These are phyloP conservation scores for Prunus padus DNA, from an alignment of 306 rosid species.

Conservation along the genomic window DNA sequence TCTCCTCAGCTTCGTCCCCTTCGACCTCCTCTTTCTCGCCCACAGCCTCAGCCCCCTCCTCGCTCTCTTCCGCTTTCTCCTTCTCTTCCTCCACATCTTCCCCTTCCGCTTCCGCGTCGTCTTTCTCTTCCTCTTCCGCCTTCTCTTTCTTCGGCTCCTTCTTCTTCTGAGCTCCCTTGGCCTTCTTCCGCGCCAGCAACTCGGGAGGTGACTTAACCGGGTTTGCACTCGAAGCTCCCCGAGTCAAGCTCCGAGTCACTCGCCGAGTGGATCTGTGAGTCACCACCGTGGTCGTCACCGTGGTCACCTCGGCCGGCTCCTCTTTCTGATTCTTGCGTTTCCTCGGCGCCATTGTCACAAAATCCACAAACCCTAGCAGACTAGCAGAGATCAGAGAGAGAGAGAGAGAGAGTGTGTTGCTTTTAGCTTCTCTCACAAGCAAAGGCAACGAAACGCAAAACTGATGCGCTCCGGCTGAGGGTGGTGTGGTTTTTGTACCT, in stretches of 20 bases:
- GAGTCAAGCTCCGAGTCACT: conserved; percentile 17
- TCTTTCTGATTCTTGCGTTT: conserved; percentile 25
- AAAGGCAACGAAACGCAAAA: background rate
- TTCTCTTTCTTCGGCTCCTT: background rate
- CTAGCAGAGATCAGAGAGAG: background rate
- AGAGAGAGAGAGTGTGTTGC: background rate
- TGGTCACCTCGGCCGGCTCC: conserved; percentile 22
- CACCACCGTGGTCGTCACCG: background rate
- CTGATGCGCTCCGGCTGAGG: background rate
- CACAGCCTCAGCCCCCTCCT: conserved; percentile 6
- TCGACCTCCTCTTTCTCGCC: conserved; percentile 3
- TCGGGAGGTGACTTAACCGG: background rate
- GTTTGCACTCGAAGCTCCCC: background rate
- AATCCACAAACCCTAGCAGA: background rate
- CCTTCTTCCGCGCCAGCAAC: conserved; percentile 1
- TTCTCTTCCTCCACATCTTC: conserved; percentile 8
- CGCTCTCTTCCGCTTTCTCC: background rate
- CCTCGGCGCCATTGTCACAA: conserved; percentile 41
- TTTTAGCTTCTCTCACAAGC: background rate
- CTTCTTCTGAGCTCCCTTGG: conserved; percentile 3
- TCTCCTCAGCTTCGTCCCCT: background rate
- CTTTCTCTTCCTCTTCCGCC: conserved; percentile 11
- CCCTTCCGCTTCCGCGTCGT: conserved; percentile 7
- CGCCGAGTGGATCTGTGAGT: conserved; percentile 33
- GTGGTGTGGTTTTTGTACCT: background rate